phyloP scores from a whole-genome alignment of 805 yeast genomes.

The Debaryomyces tyrocola region DNA sequence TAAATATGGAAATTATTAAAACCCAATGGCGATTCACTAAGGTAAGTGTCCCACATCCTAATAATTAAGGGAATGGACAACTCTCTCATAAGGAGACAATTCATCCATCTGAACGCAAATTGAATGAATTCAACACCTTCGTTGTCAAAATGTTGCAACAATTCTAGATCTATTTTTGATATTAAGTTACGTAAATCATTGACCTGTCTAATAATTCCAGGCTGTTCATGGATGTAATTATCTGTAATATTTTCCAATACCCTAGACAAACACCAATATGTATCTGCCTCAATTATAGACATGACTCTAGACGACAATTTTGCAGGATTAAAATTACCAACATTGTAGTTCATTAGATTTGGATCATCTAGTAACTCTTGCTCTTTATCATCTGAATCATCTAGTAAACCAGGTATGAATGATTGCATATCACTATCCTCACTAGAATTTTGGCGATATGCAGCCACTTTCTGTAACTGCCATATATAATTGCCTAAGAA shows the following conservation, averaged over 20 bases:
- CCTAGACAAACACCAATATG: conserved; percentile 94
- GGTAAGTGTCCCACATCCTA: conserved; percentile 97
- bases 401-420: conserved; percentile 38
- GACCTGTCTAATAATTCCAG: conserved; percentile 93
- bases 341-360: conserved; percentile 23
- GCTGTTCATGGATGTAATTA: conserved; percentile 96
- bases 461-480: conserved; percentile 33
- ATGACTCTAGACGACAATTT: conserved; percentile 59
- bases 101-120: conserved; percentile 98
- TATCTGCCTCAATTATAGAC: conserved; percentile 84
- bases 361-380: conserved; percentile 25
- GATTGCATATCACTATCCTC: conserved; percentile 23
- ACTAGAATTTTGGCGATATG: not conserved
- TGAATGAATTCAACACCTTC: conserved; percentile 95
- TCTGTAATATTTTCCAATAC: conserved; percentile 93
- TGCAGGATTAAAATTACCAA: conserved; percentile 63
- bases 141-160: conserved; percentile 69
- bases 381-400: conserved; percentile 22
- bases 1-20: conserved; percentile 92
- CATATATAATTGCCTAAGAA: conserved; percentile 67
- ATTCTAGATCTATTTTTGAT: conserved; percentile 71
- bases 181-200: conserved; percentile 75
- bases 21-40: conserved; percentile 72
- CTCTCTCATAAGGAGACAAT: conserved; percentile 94
- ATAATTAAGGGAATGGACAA: conserved; percentile 73